These are phyloP conservation scores for Ceratocystiopsis minuta DNA, from an alignment of 2,329 filamentous ascomycete species.

Conservation along the genomic window DNA sequence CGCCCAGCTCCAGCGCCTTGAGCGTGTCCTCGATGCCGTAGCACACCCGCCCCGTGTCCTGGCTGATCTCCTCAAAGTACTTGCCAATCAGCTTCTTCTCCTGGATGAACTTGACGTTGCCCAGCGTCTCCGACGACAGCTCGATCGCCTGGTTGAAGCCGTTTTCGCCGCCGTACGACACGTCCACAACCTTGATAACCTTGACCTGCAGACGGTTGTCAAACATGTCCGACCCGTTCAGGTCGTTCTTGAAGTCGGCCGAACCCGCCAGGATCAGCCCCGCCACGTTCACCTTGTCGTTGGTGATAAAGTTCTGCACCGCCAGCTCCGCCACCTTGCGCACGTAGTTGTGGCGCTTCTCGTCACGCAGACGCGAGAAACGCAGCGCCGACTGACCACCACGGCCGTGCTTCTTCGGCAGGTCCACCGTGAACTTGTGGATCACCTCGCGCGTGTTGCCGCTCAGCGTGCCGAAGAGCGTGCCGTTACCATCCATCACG, in stretches of 20 bases:
- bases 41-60: conserved; percentile 91
- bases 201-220: conserved; percentile 79
- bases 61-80: conserved; percentile 98
- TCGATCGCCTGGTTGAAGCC: conserved; percentile 99
- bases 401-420: conserved; percentile 99
- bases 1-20: conserved; percentile 89
- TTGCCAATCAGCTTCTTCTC: conserved; percentile 99
- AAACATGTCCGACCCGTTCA: conserved; percentile 95
- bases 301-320: conserved; percentile 97
- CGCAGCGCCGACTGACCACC: conserved; percentile 98
- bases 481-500: conserved; percentile 98
- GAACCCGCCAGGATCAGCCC: conserved; percentile 91
- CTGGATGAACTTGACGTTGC: conserved; percentile 99
- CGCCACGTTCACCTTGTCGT: conserved; percentile 95
- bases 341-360: conserved; percentile 99
- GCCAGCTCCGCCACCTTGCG: conserved; percentile 96
- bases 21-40: conserved; percentile 96
- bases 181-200: conserved; percentile 98
- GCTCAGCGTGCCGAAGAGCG: conserved; percentile 88
- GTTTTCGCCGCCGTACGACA: conserved; percentile 97
- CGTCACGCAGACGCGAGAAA: conserved; percentile 98
- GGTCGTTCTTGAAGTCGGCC: conserved; percentile 98
- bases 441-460: conserved; percentile 94
- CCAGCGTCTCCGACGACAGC: conserved; percentile 79
- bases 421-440: conserved; percentile 96